These are phyloP conservation scores for Clohesyomyces aquaticus DNA, from an alignment of 495 filamentous ascomycete species.

Conservation along the genomic window DNA sequence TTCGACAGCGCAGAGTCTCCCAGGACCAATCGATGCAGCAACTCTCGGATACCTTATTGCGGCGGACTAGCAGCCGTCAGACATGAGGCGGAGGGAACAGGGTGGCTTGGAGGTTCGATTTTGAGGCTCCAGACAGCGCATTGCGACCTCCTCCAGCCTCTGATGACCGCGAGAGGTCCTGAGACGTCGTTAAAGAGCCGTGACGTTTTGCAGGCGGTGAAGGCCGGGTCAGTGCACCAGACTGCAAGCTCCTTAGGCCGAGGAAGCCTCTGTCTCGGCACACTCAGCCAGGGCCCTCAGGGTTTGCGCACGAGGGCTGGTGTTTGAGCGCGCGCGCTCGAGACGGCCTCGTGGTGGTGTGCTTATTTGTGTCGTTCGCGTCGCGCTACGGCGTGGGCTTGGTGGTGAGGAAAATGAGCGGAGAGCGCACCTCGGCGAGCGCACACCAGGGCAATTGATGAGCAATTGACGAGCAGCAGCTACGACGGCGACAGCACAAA, in stretches of 20 bases:
- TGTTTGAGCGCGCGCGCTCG: constrained; percentile 15
- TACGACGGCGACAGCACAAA: constrained; percentile 18
- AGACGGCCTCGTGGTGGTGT: neutral
- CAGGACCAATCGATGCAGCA: constrained; percentile 37
- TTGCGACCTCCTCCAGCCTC: constrained; percentile 40
- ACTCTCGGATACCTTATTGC: constrained; percentile 26
- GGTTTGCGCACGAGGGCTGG: constrained; percentile 17
- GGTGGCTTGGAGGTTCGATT: constrained; percentile 37
- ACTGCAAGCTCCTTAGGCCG: constrained; percentile 34
- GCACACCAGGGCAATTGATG: constrained; percentile 22
- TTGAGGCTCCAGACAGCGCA: constrained; percentile 39
- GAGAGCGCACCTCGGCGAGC: constrained; percentile 3
- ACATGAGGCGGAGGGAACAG: constrained; percentile 34
- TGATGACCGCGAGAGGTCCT: constrained; percentile 14
- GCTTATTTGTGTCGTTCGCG: neutral
- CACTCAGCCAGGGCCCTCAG: constrained; percentile 12
- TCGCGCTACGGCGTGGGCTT: constrained; percentile 27
- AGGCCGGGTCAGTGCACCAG: constrained; percentile 35
- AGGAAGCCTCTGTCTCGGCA: constrained; percentile 39
- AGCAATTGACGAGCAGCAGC: constrained; percentile 25
- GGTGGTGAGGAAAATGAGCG: constrained; percentile 36
- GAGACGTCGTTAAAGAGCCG: constrained; percentile 32
- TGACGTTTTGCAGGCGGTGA: constrained; percentile 43
- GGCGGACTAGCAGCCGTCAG: constrained; percentile 37
- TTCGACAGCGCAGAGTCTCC: constrained; percentile 28